Base-by-base conservation (phyloP, 2,329 filamentous ascomycete genomes). In the Tolypocladium pustulatum region DNA sequence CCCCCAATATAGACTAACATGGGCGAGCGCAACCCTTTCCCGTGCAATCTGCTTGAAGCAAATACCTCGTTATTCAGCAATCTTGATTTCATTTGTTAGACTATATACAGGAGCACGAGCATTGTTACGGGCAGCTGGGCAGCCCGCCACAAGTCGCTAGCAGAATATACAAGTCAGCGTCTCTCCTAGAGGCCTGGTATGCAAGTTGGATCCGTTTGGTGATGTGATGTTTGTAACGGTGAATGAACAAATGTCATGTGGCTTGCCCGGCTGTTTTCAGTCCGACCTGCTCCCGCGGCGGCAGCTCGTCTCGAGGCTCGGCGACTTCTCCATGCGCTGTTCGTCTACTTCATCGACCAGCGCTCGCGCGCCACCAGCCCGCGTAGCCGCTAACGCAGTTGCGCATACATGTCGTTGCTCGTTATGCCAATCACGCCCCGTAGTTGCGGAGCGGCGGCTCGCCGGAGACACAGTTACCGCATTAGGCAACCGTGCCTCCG, bases 1-100 rank as follows among this genome's bases (percentile, higher is more conserved):
- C 70, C 71, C 38, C 61, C 58, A 53, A 57, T 68, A 72, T 73
- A 73, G 71, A 73, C 67, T 67, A 65, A 67, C 63, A 67, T 69
- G 67, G 65, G 67, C 67, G 64, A 67, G 63, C 58, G 55, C 58
- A 58, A 61, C 55, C 43, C 55, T 30, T 53, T 56, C 67, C 64
- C 64, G 64, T 64, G 60, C 61, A 60, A 65, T 62, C 58, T 66
- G 65, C 67, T 67, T 67, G 65, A 69, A 65, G 66, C 69, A 62
- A 65, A 63, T 59, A 62, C 60, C 58, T 60, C 63, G 61, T 64
- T 65, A 63, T 65, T 55, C 41, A 61, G 54, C 58, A 54, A 53
- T n/a, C 51, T 53, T 49, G 22, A 59, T 68, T 70, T 66, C 67
- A 58, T 71, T 66, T 71, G 67, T 72, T 60, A 63, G 56, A 63